phyloP scores from a whole-genome alignment of 1,139 yeast genomes.

The Lodderomyces orthopsilosis region DNA sequence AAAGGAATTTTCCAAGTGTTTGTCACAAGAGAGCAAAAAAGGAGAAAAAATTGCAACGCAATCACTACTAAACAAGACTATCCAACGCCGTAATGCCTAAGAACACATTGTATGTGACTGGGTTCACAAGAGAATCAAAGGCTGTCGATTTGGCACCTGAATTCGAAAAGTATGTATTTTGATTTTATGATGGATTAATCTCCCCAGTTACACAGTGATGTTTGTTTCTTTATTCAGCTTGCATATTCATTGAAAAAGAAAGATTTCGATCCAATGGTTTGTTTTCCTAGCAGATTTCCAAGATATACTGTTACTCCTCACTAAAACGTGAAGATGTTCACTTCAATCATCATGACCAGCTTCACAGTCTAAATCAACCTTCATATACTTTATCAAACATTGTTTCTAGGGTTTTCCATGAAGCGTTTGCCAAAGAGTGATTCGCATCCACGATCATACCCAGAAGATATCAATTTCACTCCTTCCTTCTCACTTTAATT shows the following conservation, averaged over 20 bases:
- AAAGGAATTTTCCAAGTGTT: background rate
- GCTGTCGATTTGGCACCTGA: conserved; percentile 69
- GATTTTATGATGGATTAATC: background rate
- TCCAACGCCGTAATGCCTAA: conserved; percentile 38
- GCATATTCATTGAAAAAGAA: background rate
- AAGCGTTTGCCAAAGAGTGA: background rate
- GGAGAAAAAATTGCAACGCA: background rate
- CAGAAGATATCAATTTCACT: background rate
- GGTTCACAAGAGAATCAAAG: conserved; percentile 56
- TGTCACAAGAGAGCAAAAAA: background rate
- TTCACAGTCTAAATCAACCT: too few relatives aligned
- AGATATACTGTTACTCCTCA: background rate
- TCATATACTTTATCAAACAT: too few relatives aligned
- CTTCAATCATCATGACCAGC: background rate
- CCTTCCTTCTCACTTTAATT: background rate
- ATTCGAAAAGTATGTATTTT: conserved; percentile 59
- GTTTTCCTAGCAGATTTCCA: conserved; percentile 2
- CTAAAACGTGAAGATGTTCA: background rate
- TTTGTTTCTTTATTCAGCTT: too few relatives aligned
- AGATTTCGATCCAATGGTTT: background rate
- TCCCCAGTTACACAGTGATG: background rate
- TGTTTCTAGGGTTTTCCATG: background rate
- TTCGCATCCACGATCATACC: background rate
- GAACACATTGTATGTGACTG: conserved; percentile 61
- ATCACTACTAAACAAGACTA: background rate